These are phyloP conservation scores for Anthoceros angustus DNA, from an alignment of 225 moss, liverwort and hornwort species.

Conservation along the genomic window DNA sequence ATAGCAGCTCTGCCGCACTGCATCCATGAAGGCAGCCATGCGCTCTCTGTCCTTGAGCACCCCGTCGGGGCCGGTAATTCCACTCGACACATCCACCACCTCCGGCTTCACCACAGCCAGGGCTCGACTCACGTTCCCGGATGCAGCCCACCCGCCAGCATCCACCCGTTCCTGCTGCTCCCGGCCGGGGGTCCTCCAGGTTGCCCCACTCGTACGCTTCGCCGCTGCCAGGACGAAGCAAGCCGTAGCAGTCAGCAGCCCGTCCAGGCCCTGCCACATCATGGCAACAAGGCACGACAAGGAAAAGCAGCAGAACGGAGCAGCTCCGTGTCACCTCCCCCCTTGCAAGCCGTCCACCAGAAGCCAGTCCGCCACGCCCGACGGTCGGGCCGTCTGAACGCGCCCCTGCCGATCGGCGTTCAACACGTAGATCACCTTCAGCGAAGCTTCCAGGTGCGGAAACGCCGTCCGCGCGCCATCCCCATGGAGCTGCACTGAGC, in stretches of 20 bases:
- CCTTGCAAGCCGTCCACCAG: slow-evolving; percentile 61
- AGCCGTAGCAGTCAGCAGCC: neutral
- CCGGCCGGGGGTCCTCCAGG: slow-evolving; percentile 45
- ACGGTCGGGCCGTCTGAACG: slow-evolving; percentile 46
- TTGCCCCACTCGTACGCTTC: slow-evolving; percentile 58
- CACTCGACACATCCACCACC: slow-evolving; percentile 88
- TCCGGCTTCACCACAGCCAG: slow-evolving; percentile 45
- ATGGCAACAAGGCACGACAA: neutral
- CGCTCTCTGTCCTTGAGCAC: slow-evolving; percentile 49
- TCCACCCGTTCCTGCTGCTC: slow-evolving; percentile 48
- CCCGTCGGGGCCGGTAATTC: slow-evolving; percentile 60
- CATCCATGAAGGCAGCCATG: slow-evolving; percentile 54
- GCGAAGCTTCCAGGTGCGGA: slow-evolving; percentile 25
- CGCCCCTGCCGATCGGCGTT: slow-evolving; percentile 50
- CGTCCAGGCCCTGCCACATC: no score
- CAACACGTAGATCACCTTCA: slow-evolving; percentile 67
- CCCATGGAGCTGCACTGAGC: slow-evolving; percentile 55
- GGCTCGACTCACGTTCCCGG: slow-evolving; percentile 54
- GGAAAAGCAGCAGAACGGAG: no score
- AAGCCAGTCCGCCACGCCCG: slow-evolving; percentile 46
- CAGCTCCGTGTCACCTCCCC: slow-evolving; percentile 35
- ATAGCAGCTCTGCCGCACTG: slow-evolving; percentile 18
- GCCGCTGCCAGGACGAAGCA: slow-evolving; percentile 31
- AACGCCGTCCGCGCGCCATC: slow-evolving; percentile 49
- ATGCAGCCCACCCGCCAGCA: slow-evolving; percentile 66